Conservation (phyloP, 2,329 filamentous ascomycete genomes). For the Diaporthe sp. region DNA sequence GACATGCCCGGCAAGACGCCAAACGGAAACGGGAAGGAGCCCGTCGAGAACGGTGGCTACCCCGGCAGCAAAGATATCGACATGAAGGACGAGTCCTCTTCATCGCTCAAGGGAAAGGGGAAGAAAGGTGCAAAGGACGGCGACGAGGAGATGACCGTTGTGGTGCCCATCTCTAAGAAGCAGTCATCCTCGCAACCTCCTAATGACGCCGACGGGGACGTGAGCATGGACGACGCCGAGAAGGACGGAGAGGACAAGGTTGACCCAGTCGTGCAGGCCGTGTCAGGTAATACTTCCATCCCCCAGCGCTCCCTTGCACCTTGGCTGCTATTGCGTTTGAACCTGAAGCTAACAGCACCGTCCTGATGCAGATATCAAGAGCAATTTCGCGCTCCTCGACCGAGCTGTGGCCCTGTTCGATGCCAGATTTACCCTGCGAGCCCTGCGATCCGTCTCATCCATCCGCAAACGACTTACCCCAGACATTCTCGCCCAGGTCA, state of each 20-base stretch:
- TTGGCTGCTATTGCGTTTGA: neutral
- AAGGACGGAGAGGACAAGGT: slow-evolving; percentile 68
- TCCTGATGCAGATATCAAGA: slow-evolving; percentile 82
- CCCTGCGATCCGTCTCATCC: slow-evolving; percentile 93
- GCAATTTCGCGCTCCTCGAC: slow-evolving; percentile 92
- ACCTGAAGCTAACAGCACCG: slow-evolving; percentile 14
- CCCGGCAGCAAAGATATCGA: slow-evolving; percentile 77
- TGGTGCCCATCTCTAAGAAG: slow-evolving; percentile 80
- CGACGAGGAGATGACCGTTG: slow-evolving; percentile 85
- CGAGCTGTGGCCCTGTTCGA: slow-evolving; percentile 94
- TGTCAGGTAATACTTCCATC: slow-evolving; percentile 64
- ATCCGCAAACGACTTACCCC: slow-evolving; percentile 91
- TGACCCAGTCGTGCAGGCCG: slow-evolving; percentile 71
- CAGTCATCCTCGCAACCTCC: slow-evolving; percentile 67
- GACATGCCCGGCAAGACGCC: slow-evolving; percentile 81
- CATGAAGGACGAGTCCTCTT: slow-evolving; percentile 67
- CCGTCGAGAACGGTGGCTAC: slow-evolving; percentile 74
- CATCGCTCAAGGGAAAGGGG: slow-evolving; percentile 72
- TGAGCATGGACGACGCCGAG: slow-evolving; percentile 75
- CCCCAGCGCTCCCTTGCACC: neutral
- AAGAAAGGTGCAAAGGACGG: slow-evolving; percentile 75
- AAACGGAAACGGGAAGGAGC: slow-evolving; percentile 78
- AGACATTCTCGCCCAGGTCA: slow-evolving; percentile 83
- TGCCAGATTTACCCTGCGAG: slow-evolving; percentile 92
- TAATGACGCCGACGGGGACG: slow-evolving; percentile 76